These are phyloP conservation scores for Phoma sp. DNA, from an alignment of 2,329 filamentous ascomycete genomes.

Conservation along the genomic window DNA sequence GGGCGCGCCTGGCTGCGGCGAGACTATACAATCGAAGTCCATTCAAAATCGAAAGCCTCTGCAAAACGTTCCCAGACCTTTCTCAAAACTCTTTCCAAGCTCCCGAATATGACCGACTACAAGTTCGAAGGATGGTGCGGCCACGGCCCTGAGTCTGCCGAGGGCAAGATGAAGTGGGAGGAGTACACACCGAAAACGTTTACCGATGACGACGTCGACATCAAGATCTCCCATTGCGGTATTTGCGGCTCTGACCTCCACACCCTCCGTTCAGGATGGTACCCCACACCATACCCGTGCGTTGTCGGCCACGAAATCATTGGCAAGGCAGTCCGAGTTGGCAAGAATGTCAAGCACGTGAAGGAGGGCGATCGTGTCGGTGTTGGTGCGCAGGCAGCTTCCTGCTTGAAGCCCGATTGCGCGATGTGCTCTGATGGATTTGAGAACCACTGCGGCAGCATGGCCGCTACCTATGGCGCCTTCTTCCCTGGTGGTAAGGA, in stretches of 20 bases:
- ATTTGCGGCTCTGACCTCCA: slow-evolving; percentile 46
- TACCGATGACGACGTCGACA: slow-evolving; percentile 70
- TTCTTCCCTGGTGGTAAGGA: slow-evolving; percentile 60
- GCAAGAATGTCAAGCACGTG: slow-evolving; percentile 57
- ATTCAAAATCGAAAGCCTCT: background rate
- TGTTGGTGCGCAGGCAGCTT: slow-evolving; percentile 56
- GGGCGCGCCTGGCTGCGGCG: background rate
- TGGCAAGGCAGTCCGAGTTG: slow-evolving; percentile 47
- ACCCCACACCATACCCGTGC: slow-evolving; percentile 46
- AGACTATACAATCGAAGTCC: background rate
- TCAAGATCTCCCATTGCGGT: slow-evolving; percentile 49
- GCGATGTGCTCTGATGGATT: slow-evolving; percentile 55
- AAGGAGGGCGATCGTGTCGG: slow-evolving; percentile 66
- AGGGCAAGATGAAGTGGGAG: slow-evolving; percentile 63
- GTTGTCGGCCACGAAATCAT: slow-evolving; percentile 52
- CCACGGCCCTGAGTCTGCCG: slow-evolving; percentile 53
- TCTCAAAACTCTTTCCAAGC: background rate
- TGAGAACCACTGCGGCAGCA: slow-evolving; percentile 55
- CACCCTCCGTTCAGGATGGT: slow-evolving; percentile 49
- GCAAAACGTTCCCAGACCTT: background rate
- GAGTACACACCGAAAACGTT: slow-evolving; percentile 51
- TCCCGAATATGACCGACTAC: slow-evolving; percentile 25
- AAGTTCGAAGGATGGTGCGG: slow-evolving; percentile 64
- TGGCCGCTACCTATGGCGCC: slow-evolving; percentile 53
- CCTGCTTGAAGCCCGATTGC: slow-evolving; percentile 52